phyloP scores from a whole-genome alignment of 1,139 yeast species.

The Yamadazyma aaseri region DNA sequence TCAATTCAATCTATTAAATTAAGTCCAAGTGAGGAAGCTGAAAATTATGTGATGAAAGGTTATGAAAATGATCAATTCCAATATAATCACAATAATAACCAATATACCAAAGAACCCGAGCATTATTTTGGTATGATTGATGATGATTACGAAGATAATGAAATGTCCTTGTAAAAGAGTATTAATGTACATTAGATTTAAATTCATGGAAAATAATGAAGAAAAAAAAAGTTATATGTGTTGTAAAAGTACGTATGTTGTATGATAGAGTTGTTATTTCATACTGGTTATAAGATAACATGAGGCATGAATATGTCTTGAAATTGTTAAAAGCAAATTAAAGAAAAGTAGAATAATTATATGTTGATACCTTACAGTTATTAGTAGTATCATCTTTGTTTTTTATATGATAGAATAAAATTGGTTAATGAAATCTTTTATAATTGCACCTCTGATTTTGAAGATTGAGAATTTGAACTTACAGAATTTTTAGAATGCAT shows the following conservation, averaged over 20 bases:
- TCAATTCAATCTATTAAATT: constrained; percentile 22
- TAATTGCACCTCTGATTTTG: no score
- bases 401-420: no score
- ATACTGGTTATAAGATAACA: constrained; percentile 6
- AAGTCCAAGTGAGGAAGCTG: constrained; percentile 43
- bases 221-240: not conserved
- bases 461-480: no score
- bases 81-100: constrained; percentile 6
- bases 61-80: constrained; percentile 21
- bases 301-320: no score
- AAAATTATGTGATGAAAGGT: constrained; percentile 41
- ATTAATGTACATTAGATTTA: no score
- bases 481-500: no score
- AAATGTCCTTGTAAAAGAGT: constrained; percentile 7
- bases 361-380: no score
- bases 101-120: constrained; percentile 36
- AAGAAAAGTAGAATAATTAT: no score
- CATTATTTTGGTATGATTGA: constrained; percentile 39
- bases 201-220: not conserved
- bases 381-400: no score
- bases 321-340: no score
- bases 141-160: constrained; percentile 16
- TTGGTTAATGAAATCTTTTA: no score
- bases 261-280: constrained; percentile 2
- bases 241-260: not conserved